These are phyloP conservation scores for Citrus hindsii DNA, from an alignment of 345 rosid species.

Conservation along the genomic window DNA sequence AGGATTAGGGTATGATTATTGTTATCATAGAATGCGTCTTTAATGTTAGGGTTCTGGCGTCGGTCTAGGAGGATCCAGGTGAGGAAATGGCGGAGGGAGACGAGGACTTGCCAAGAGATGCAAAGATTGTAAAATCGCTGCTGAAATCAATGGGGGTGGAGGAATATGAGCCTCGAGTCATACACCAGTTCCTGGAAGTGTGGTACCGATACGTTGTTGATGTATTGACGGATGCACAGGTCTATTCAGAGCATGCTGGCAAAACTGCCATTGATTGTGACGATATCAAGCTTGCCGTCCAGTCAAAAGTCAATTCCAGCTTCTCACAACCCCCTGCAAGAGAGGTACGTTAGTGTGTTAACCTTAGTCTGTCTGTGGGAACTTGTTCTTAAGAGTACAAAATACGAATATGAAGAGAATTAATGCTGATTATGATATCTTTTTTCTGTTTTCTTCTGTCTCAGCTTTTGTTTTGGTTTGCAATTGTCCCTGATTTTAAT, in stretches of 20 bases:
- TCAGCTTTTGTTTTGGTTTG: not conserved
- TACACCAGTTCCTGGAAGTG: slow-evolving; percentile 82
- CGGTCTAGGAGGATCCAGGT: not conserved
- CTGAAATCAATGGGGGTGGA: slow-evolving; percentile 93
- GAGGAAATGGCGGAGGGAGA: slow-evolving; percentile 56
- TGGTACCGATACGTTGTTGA: slow-evolving; percentile 93
- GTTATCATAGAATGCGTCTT: not conserved
- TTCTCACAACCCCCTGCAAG: slow-evolving; percentile 94
- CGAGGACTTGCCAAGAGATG: slow-evolving; percentile 78
- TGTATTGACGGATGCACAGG: slow-evolving; percentile 78
- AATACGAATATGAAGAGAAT: not conserved
- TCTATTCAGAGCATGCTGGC: slow-evolving; percentile 87
- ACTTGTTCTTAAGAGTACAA: not conserved
- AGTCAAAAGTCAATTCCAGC: slow-evolving; percentile 84
- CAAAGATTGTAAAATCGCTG: slow-evolving; percentile 72
- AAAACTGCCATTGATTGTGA: slow-evolving; percentile 75
- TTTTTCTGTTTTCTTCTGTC: not conserved
- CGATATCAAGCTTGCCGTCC: slow-evolving; percentile 88
- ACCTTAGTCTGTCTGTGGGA: not conserved
- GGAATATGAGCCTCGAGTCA: slow-evolving; percentile 83
- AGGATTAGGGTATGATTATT: not conserved
- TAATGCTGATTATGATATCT: not conserved
- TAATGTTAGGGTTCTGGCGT: not conserved
- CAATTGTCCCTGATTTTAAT: not conserved
- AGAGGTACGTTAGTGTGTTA: slow-evolving; percentile 48